Evolutionary conservation across 2,329 filamentous ascomycete species (phyloP).

Genomic region (Penicillium sp.): DNA sequence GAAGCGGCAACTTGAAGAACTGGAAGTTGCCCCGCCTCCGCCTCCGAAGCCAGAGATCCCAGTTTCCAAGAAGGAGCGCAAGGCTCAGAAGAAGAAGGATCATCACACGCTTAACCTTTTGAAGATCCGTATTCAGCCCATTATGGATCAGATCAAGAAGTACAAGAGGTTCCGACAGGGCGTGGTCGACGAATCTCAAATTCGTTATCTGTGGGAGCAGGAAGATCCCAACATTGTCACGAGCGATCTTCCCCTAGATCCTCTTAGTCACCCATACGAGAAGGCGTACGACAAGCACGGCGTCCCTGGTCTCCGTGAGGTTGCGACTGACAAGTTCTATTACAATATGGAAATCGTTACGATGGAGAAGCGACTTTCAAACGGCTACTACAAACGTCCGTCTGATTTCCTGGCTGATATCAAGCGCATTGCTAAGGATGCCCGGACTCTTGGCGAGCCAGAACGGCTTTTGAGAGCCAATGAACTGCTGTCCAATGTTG

Average conservation of each 20-base stretch:
- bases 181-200: slow-evolving; percentile 71
- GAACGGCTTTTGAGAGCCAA: slow-evolving; percentile 84
- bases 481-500: slow-evolving; percentile 88
- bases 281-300: slow-evolving; percentile 78
- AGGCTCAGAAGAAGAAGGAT: slow-evolving; percentile 78
- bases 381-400: slow-evolving; percentile 91
- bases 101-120: slow-evolving; percentile 80
- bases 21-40: slow-evolving; percentile 74
- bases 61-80: slow-evolving; percentile 77
- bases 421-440: slow-evolving; percentile 79
- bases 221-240: slow-evolving; percentile 68
- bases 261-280: slow-evolving; percentile 68
- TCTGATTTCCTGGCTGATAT: slow-evolving; percentile 90
- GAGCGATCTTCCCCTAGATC: slow-evolving; percentile 61
- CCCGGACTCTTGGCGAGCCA: slow-evolving; percentile 77
- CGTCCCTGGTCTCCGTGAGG: slow-evolving; percentile 73
- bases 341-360: slow-evolving; percentile 93
- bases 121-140: slow-evolving; percentile 85
- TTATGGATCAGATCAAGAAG: slow-evolving; percentile 97
- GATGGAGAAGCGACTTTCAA: slow-evolving; percentile 94
- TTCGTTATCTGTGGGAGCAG: slow-evolving; percentile 83
- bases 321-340: slow-evolving; percentile 77
- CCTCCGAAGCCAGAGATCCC: slow-evolving; percentile 62
- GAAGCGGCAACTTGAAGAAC: slow-evolving; percentile 75
- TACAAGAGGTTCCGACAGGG: slow-evolving; percentile 86